These are phyloP conservation scores for Pilasporangium apinafurcum DNA, from an alignment of 352 stramenopile species.

Conservation along the genomic window DNA sequence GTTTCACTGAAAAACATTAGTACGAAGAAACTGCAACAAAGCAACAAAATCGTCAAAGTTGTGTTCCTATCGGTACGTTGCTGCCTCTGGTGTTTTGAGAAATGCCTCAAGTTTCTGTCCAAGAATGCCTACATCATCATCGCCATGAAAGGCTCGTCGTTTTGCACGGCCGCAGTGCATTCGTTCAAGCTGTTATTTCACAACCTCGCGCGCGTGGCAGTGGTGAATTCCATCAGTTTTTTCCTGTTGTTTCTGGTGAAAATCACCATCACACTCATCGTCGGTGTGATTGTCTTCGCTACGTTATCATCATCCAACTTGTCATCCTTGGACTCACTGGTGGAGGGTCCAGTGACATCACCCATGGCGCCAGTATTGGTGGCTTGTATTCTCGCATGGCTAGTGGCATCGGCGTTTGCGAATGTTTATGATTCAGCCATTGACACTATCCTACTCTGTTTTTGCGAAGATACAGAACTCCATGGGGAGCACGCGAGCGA, in stretches of 20 bases:
- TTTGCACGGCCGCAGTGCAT: constrained; percentile 87
- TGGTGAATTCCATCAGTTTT: constrained; percentile 90
- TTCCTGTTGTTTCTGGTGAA: constrained; percentile 94
- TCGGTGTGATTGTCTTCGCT: constrained; percentile 37
- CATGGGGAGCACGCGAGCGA: constrained; percentile 54
- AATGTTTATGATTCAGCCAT: constrained; percentile 94
- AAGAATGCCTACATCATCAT: constrained; percentile 95
- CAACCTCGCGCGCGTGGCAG: constrained; percentile 87
- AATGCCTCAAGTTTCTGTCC: constrained; percentile 96
- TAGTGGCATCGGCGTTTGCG: constrained; percentile 89
- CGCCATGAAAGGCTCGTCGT: constrained; percentile 72
- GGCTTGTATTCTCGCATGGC: constrained; percentile 76
- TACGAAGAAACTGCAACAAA: constrained; percentile 66
- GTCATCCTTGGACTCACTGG: constrained; percentile 31
- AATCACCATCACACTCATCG: constrained; percentile 64
- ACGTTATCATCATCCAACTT: constrained; percentile 19
- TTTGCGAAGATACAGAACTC: constrained; percentile 89
- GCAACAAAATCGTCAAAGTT: constrained; percentile 78
- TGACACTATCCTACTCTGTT: constrained; percentile 95
- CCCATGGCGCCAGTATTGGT: constrained; percentile 89
- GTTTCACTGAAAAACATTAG: constrained; percentile 13
- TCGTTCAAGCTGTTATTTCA: constrained; percentile 92
- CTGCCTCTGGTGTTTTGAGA: constrained; percentile 95
- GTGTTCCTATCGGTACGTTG: constrained; percentile 74
- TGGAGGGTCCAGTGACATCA: constrained; percentile 78